Base-by-base conservation (phyloP, 805 yeast species). In the Wickerhamiella hasegawae region DNA sequence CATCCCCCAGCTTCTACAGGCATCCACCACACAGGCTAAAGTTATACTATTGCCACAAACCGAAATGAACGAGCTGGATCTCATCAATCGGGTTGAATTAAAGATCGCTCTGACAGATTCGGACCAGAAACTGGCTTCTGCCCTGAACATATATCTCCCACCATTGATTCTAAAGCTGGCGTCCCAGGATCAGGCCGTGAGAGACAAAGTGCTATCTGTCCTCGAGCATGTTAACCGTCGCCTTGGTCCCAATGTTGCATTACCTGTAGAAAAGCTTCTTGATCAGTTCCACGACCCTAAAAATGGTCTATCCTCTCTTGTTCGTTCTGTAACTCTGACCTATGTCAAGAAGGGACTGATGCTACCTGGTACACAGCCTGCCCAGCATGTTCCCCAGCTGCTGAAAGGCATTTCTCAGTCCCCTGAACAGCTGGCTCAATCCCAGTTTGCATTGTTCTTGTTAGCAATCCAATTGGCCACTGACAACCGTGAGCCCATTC, bases 111-210 rank as follows among this genome's bases (percentile, higher is more conserved):
- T 87, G 28, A 81, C 96, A 0, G 70, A 69, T 33, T 61, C 75
- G 0, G 78, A 76, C 32, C 63, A 56, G 2, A 78, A 77, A 47
- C 67, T 84, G 36, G 75, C 78, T 48, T 49, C 66, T 2, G 57
- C 75, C 4, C 52, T 90, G 28, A 62, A 64, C 9, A 55, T 69
- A 1, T 87, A 77, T 48, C 61, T 87, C 29, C 66, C 82, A 1
- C 95, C 98, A 1, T 51, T 87, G 19, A 57, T 87, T 24, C 59
- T 85, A 41, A 87, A 87, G 51, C 63, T 85, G 35, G 69, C 77
- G 2, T 83, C 95, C 12, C 68, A 75, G 3, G 69, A 78, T 52
- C 58, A 62, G 0, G 58, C 68, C 12, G 94, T 80, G 1, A 66
- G 90, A 41, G 59, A 66, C 19, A 75, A 77, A 26, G 75, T 85